Evolutionary conservation across 192 early-diverging fungal genomes (phyloP), one percentile per base, ranked within the genome.

Genomic region (Geosiphon pyriformis): DNA sequence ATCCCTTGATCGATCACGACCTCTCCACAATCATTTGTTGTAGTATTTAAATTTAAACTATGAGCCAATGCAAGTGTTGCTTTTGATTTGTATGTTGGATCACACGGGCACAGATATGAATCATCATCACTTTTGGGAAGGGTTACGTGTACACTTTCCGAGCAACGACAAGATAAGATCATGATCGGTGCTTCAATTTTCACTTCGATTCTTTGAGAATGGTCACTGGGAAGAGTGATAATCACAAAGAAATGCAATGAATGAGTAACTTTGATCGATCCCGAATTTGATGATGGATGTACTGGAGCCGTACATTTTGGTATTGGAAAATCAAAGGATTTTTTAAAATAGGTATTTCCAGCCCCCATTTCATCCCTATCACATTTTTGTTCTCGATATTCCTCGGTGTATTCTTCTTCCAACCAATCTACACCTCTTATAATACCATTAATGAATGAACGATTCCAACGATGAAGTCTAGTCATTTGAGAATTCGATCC

Each of bases 51-150:
- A n/a, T n/a, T n/a, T n/a, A n/a, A n/a, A n/a, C n/a, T n/a, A n/a
- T n/a, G n/a, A n/a, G n/a, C n/a, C n/a, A n/a, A n/a, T n/a, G n/a
- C n/a, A n/a, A n/a, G n/a, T n/a, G 7, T 42, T 15, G 61, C 61
- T 4, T 34, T 52, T 25, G 31, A 12, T 53, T 64, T 29, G 49
- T 64, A 64, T 34, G 46, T 49, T 17, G 61, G 48, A 64, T 64
- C 18, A 34, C 61, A 53, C 31, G 61, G 61, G 33, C 61, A 64
- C 26, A 32, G 52, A 27, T 12, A 33, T 22, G 29, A 52, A 34
- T 4, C 27, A 15, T 64, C 49, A 4, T 64, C 61, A 35, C 52
- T 51, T 3, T 51, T 52, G 1, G 61, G 61, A 23, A 64, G 52
- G 35, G 6, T 20, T 25, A 52, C 15, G 34, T 42, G 37, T 10